Conservation (phyloP, 192 early-diverging fungal species). For the Coemansia asiatica region DNA sequence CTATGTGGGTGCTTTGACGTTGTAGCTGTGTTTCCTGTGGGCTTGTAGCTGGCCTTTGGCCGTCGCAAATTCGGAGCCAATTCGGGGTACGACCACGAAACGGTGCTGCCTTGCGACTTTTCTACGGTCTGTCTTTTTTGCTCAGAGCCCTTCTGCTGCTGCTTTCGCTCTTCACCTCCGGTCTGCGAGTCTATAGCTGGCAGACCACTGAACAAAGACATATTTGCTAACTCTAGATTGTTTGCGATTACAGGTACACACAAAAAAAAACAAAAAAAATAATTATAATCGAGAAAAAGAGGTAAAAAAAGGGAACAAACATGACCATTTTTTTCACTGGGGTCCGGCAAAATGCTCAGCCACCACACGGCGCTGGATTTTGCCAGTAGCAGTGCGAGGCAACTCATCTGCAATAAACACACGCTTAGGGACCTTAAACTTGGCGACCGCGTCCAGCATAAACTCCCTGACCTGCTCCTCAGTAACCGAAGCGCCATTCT, state of each 20-base stretch:
- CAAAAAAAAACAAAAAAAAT: neutral
- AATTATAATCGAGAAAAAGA: neutral
- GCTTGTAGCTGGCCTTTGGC: slow-evolving; percentile 3
- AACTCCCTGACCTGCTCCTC: slow-evolving; percentile 58
- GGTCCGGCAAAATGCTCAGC: slow-evolving; percentile 60
- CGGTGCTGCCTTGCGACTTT: neutral
- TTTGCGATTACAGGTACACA: neutral
- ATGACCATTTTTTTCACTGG: slow-evolving; percentile 11
- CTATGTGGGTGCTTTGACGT: slow-evolving; percentile 32
- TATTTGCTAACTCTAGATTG: neutral
- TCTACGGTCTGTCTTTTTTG: neutral
- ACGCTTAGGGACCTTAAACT: slow-evolving; percentile 73
- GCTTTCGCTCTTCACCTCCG: neutral
- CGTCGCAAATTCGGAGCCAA: slow-evolving; percentile 38
- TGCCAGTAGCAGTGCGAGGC: slow-evolving; percentile 75
- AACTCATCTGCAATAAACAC: slow-evolving; percentile 64
- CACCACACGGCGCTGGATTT: slow-evolving; percentile 66
- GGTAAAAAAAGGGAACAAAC: neutral
- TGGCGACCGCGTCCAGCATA: slow-evolving; percentile 58
- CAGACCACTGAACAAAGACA: slow-evolving; percentile 47
- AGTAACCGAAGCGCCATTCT: slow-evolving; percentile 52
- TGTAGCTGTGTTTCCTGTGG: neutral
- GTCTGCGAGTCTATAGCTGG: slow-evolving; percentile 26
- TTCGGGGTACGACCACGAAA: slow-evolving; percentile 10
- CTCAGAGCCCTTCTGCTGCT: neutral